Evolutionary conservation across 495 filamentous ascomycete genomes (phyloP).

Genomic region (Penicillium coprophilum): DNA sequence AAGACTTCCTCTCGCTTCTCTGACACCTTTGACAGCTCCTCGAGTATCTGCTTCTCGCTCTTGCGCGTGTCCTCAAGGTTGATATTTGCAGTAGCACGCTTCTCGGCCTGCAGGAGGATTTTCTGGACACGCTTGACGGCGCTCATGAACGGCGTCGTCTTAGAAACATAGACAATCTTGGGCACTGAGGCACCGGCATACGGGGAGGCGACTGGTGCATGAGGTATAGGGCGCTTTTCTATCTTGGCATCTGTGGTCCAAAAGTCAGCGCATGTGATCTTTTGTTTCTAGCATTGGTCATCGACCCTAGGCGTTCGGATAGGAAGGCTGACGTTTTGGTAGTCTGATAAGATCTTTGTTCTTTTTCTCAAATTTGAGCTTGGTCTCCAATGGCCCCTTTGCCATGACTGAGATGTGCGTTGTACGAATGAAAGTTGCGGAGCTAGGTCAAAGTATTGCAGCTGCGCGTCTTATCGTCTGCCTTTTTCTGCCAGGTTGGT

Average conservation of each 20-base stretch:
- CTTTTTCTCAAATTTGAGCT: slow-evolving; percentile 44
- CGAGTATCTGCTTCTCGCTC: slow-evolving; percentile 38
- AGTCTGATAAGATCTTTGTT: slow-evolving; percentile 41
- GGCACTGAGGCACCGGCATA: slow-evolving; percentile 47
- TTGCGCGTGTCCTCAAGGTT: slow-evolving; percentile 41
- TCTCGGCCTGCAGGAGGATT: slow-evolving; percentile 63
- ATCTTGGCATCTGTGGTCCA: slow-evolving; percentile 41
- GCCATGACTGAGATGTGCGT: slow-evolving; percentile 22
- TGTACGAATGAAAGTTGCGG: not conserved
- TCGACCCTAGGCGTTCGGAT: not conserved
- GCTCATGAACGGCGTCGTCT: slow-evolving; percentile 74
- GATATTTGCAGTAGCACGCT: slow-evolving; percentile 51
- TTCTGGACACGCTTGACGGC: slow-evolving; percentile 76
- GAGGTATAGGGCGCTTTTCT: slow-evolving; percentile 70
- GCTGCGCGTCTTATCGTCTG: slow-evolving; percentile 18
- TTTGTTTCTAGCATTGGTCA: slow-evolving; percentile 5
- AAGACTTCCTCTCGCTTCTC: slow-evolving; percentile 60
- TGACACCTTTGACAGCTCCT: slow-evolving; percentile 39
- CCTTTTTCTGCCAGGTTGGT: slow-evolving; percentile 27
- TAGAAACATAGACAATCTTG: slow-evolving; percentile 78
- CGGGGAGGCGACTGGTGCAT: slow-evolving; percentile 61
- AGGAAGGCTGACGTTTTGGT: slow-evolving; percentile 33
- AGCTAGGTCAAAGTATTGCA: not conserved
- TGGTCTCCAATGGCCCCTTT: slow-evolving; percentile 27
- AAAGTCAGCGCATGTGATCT: slow-evolving; percentile 18